Percentiles rank a stretch among this genome's conserved stretches.
Conservation (phyloP, 2,329 filamentous ascomycete genomes). For the Pseudogymnoascus sp. region DNA sequence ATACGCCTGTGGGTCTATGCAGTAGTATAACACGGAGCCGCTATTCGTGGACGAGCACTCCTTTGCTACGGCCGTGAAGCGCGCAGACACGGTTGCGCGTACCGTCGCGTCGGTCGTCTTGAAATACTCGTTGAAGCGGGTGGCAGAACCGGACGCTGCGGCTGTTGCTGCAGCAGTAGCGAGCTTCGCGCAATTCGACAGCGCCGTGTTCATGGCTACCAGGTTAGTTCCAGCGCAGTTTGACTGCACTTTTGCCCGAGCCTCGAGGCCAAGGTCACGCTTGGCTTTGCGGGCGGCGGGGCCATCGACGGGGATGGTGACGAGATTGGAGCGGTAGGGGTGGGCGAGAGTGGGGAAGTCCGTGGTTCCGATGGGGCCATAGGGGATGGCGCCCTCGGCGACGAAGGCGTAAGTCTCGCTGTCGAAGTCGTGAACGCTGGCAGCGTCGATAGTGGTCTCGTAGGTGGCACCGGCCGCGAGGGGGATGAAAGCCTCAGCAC, state of each 20-base stretch:
- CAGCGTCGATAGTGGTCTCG: slow-evolving; percentile 36
- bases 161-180: slow-evolving; percentile 45
- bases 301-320: slow-evolving; percentile 50
- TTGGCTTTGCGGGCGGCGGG: slow-evolving; percentile 43
- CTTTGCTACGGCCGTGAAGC: slow-evolving; percentile 42
- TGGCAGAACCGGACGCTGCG: slow-evolving; percentile 39
- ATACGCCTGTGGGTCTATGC: slow-evolving; percentile 46
- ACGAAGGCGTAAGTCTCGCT: slow-evolving; percentile 49
- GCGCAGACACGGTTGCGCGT: slow-evolving; percentile 41
- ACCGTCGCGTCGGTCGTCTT: slow-evolving; percentile 43
- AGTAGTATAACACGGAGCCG: slow-evolving; percentile 47
- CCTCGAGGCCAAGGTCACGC: slow-evolving; percentile 29
- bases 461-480: slow-evolving; percentile 34
- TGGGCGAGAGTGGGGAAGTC: slow-evolving; percentile 44
- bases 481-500: slow-evolving; percentile 31
- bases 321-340: slow-evolving; percentile 49
- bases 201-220: slow-evolving; percentile 39
- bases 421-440: slow-evolving; percentile 33
- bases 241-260: slow-evolving; percentile 43
- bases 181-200: slow-evolving; percentile 45
- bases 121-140: slow-evolving; percentile 54
- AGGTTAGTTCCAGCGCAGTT: slow-evolving; percentile 45
- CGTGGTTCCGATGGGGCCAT: slow-evolving; percentile 42
- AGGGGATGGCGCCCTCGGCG: slow-evolving; percentile 47
- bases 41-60: slow-evolving; percentile 46